Evolutionary conservation across 805 yeast genomes (phyloP).

Genomic region (Hyphopichia homilentoma): DNA sequence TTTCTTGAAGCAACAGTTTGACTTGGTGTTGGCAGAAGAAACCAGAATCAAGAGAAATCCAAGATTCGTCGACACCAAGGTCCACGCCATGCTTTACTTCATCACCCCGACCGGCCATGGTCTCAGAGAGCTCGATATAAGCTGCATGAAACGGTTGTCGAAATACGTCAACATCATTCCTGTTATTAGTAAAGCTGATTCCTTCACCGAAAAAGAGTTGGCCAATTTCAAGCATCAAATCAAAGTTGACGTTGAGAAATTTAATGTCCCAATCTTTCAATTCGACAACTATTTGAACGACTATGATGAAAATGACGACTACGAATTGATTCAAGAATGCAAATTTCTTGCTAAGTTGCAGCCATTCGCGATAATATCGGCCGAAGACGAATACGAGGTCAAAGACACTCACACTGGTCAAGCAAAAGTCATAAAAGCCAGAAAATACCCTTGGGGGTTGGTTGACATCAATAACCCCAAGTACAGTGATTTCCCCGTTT

Average conservation of each 20-base stretch:
- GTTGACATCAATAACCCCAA: conserved; percentile 52
- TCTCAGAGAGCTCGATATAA: conserved; percentile 68
- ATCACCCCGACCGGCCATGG: conserved; percentile 81
- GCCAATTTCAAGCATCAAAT: conserved; percentile 56
- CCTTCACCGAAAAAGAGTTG: conserved; percentile 67
- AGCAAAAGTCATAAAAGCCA: conserved; percentile 43
- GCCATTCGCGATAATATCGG: conserved; percentile 71
- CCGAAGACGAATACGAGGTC: conserved; percentile 54
- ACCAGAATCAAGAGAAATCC: conserved; percentile 85
- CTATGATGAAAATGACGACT: conserved; percentile 71
- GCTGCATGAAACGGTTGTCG: conserved; percentile 65
- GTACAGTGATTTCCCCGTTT: conserved; percentile 50
- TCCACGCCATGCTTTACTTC: conserved; percentile 75
- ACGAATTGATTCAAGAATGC: conserved; percentile 70
- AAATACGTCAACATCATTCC: conserved; percentile 80
- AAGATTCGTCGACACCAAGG: conserved; percentile 70
- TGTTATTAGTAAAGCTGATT: conserved; percentile 75
- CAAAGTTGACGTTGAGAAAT: conserved; percentile 58
- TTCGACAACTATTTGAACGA: conserved; percentile 51
- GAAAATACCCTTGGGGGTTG: conserved; percentile 77
- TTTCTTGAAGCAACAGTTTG: conserved; percentile 74
- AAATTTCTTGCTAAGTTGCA: conserved; percentile 57
- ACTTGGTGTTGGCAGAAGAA: conserved; percentile 78
- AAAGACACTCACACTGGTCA: conserved; percentile 42
- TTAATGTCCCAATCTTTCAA: conserved; percentile 71